Conservation (phyloP, 352 stramenopile genomes). For the Globisporangium okanoganense region DNA sequence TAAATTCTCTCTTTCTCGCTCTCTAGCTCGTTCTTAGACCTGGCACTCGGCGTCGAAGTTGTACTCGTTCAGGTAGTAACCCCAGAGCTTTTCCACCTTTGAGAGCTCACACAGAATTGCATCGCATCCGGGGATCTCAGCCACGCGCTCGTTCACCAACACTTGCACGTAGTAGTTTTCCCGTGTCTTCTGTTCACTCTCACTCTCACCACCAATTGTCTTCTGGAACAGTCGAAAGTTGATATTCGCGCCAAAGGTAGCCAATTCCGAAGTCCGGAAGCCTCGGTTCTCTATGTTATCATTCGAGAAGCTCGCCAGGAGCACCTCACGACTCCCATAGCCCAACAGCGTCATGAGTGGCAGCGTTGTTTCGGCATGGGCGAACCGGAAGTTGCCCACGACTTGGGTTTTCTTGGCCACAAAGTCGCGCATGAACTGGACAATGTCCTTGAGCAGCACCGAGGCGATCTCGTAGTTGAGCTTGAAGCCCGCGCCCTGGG, state of each 20-base stretch:
- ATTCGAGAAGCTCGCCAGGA: conserved; percentile 27
- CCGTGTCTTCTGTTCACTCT: not conserved
- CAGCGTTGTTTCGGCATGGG: conserved; percentile 67
- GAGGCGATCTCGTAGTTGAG: conserved; percentile 56
- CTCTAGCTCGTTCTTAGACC: conserved; percentile 10
- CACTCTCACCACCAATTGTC: not conserved
- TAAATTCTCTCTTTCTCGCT: not conserved
- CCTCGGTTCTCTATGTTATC: conserved; percentile 25
- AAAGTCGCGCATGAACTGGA: conserved; percentile 26
- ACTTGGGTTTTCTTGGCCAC: conserved; percentile 4
- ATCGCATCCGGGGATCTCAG: conserved; percentile 34
- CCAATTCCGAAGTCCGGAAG: conserved; percentile 37
- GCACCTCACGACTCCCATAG: conserved; percentile 22
- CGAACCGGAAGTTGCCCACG: conserved; percentile 45
- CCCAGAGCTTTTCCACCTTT: conserved; percentile 45
- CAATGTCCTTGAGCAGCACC: conserved; percentile 35
- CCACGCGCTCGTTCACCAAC: conserved; percentile 39
- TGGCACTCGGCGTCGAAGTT: conserved; percentile 29
- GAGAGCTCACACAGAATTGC: conserved; percentile 32
- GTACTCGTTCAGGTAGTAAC: conserved; percentile 49
- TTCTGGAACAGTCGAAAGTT: conserved; percentile 43
- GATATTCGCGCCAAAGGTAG: conserved; percentile 46
- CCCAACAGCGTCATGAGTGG: conserved; percentile 65
- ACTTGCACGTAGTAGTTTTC: conserved; percentile 33
- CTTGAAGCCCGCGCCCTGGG: conserved; percentile 32